These are phyloP conservation scores for Cladosporium halotolerans DNA, from an alignment of 2,329 filamentous ascomycete species.

Conservation along the genomic window DNA sequence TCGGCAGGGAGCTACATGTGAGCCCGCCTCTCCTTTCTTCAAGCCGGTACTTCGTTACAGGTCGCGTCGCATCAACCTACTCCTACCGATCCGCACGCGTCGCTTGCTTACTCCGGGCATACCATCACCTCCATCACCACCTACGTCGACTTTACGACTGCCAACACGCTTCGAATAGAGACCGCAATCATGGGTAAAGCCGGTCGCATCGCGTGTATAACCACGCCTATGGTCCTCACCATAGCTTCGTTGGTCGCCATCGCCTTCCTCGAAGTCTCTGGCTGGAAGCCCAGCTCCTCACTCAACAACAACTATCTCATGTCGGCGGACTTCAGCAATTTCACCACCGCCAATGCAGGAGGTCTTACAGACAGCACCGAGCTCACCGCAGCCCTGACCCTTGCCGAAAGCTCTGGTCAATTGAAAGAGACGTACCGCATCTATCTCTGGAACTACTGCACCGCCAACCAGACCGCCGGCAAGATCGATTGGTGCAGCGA, in stretches of 20 bases:
- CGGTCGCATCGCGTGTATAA: conserved; percentile 79
- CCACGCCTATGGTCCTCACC: conserved; percentile 76
- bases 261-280: conserved; percentile 52
- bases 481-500: conserved; percentile 59
- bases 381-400: conserved; percentile 32
- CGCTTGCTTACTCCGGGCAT: too few species aligned
- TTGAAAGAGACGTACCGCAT: conserved; percentile 75
- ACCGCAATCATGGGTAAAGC: conserved; percentile 56
- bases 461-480: conserved; percentile 43
- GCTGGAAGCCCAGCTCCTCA: conserved; percentile 44
- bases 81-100: too few species aligned
- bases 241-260: conserved; percentile 68
- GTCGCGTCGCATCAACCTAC: too few species aligned
- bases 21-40: too few species aligned
- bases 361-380: conserved; percentile 26
- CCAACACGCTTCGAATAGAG: background rate
- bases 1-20: too few species aligned
- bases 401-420: conserved; percentile 33
- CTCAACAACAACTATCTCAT: conserved; percentile 53
- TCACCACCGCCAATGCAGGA: conserved; percentile 24
- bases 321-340: conserved; percentile 35
- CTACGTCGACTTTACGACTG: background rate
- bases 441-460: conserved; percentile 83
- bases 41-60: too few species aligned
- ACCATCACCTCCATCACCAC: background rate